Evolutionary conservation across 805 yeast species (phyloP), one percentile per base, ranked within the genome.

Genomic region (Wickerhamia fluorescens): DNA sequence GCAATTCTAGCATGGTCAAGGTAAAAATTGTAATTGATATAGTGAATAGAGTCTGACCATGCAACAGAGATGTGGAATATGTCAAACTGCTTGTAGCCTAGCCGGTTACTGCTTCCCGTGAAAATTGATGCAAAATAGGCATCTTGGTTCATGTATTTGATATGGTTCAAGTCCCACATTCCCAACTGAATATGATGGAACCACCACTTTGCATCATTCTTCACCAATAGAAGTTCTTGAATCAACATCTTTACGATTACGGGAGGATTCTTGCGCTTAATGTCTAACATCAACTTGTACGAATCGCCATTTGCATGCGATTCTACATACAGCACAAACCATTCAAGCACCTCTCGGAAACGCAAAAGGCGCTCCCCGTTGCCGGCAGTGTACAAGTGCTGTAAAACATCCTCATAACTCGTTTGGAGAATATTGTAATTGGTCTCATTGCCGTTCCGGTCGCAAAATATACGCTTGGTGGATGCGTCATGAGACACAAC

Each of bases 101-200:
- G 31, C 13, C 28, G 21, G 21, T 45, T 41, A 19, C 28, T 23
- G 10, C 22, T 23, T 4, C 38, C 36, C 1, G 20, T 26, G 28
- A 55, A 51, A 10, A 45, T 31, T 7, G 42, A 28, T 35, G 50
- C 58, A 37, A 62, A 61, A 32, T 40, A 55, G 2, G 44, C 49
- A 23, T 61, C 60, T 35, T 63, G 68, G 40, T 63, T 63, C 35
- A 61, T 32, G 40, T 47, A 61, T 36, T 60, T 57, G 25, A 61
- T 35, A 29, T 58, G 51, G 20, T 53, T 47, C 31, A 63, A 42
- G 35, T 57, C 56, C 70, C 70, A 63, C 14, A 62, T 39, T 4
- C 68, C 70, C 30, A 61, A 47, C 35, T 57, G 62, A 16, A 63
- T 38, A 14, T 54, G 49, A 15, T 53, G 49, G 17, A 44, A 49